These are phyloP conservation scores for Nissolia schottii DNA, from an alignment of 306 rosid species.

Conservation along the genomic window DNA sequence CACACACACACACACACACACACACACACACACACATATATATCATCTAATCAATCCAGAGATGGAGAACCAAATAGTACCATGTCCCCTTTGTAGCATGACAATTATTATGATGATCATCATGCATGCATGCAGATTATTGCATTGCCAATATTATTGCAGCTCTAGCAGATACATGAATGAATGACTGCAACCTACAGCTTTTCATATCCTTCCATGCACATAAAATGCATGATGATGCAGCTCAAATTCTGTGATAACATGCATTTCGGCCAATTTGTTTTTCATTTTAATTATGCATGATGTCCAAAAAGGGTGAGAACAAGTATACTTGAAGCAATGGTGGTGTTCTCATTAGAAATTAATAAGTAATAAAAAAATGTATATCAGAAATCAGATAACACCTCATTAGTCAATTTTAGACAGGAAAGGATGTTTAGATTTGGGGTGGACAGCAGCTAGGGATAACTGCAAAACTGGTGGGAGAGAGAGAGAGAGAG, in stretches of 20 bases:
- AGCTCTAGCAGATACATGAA: not conserved
- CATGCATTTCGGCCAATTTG: conserved; percentile 5
- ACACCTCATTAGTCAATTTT: not conserved
- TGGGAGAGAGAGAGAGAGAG: conserved; percentile 23
- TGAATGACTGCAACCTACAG: conserved; percentile 39
- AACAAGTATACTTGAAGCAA: not conserved
- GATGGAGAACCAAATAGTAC: conserved; percentile 27
- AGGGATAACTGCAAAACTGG: conserved; percentile 25
- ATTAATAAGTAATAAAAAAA: not conserved
- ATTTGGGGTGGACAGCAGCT: conserved; percentile 23
- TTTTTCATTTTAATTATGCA: conserved; percentile 8
- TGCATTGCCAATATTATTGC: conserved; percentile 18
- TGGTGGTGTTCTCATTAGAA: not conserved
- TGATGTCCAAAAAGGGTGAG: conserved; percentile 16
- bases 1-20: no score
- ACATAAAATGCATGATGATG: conserved; percentile 17
- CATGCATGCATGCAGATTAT: conserved; percentile 43
- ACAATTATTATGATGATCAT: conserved; percentile 19
- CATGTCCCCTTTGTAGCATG: not conserved
- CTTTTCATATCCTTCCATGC: conserved; percentile 35
- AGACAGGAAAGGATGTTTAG: conserved; percentile 9
- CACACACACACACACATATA: no score
- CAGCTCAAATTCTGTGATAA: conserved; percentile 21
- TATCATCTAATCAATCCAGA: not conserved
- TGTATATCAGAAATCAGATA: not conserved